phyloP scores from a whole-genome alignment of 108 stramenopile species.

The Cyclotella choctawhatcheeana region DNA sequence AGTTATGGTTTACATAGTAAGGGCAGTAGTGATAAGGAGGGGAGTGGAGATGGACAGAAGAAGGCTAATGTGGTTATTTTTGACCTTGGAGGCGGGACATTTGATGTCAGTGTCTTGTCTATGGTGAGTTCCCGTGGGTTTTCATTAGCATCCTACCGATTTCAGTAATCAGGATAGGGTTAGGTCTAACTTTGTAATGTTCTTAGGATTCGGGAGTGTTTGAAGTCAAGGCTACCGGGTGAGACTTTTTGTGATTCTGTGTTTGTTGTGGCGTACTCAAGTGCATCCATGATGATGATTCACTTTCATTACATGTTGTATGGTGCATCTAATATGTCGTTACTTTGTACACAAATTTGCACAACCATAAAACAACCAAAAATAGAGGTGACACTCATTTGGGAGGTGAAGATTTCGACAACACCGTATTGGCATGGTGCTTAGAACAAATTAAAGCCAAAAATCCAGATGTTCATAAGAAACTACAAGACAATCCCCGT shows the following conservation, averaged over 20 bases:
- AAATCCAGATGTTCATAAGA: conserved; percentile 58
- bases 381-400: conserved; percentile 84
- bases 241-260: no score
- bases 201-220: conserved; percentile 76
- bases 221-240: conserved; percentile 89
- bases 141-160: no score
- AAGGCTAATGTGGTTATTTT: conserved; percentile 82
- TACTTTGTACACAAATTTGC: no score
- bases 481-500: conserved; percentile 48
- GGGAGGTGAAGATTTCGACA: conserved; percentile 95
- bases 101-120: conserved; percentile 69
- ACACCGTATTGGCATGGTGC: conserved; percentile 84
- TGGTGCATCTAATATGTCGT: not conserved
- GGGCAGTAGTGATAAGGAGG: conserved; percentile 39
- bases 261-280: no score
- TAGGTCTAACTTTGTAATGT: no score
- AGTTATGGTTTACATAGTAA: conserved; percentile 69
- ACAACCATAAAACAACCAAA: no score
- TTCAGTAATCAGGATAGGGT: no score
- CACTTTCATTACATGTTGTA: not conserved
- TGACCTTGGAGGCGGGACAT: conserved; percentile 83
- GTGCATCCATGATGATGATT: not conserved
- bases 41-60: conserved; percentile 7
- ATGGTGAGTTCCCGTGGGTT: no score
- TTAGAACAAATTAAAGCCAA: conserved; percentile 69